phyloP scores from a whole-genome alignment of 768 basidiomycete species.

The Rhodotorula kratochvilovae region DNA sequence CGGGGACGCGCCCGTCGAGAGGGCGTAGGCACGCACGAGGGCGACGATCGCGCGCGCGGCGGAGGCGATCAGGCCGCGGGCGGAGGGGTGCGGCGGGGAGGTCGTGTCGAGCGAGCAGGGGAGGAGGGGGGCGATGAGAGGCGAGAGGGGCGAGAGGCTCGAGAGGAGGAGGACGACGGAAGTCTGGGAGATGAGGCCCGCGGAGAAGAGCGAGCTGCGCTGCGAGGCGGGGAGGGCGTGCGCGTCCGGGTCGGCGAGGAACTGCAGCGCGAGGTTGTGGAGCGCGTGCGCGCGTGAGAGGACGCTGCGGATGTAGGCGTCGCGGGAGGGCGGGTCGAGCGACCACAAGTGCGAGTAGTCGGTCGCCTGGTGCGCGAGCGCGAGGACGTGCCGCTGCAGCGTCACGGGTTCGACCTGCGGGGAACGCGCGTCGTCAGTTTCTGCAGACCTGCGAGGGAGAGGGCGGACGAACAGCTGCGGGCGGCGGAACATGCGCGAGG shows the following conservation, averaged over 20 bases:
- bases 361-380: conserved; percentile 53
- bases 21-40: background rate
- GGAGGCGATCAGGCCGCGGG: background rate
- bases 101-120: conserved; percentile 29
- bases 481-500: background rate
- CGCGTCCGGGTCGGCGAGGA: conserved; percentile 54
- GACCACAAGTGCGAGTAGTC: conserved; percentile 10
- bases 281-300: conserved; percentile 54
- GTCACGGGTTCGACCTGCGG: background rate
- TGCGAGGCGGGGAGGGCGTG: background rate
- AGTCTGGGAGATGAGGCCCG: conserved; percentile 10
- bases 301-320: conserved; percentile 55
- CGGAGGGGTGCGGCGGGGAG: background rate
- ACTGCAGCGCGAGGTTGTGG: conserved; percentile 47
- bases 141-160: conserved; percentile 3
- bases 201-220: conserved; percentile 10
- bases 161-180: conserved; percentile 16
- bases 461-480: background rate
- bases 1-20: background rate
- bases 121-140: conserved; percentile 2
- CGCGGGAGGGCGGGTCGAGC: conserved; percentile 46
- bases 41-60: conserved; percentile 10
- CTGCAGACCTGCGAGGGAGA: background rate
- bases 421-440: background rate
- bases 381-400: conserved; percentile 41